Conservation (phyloP, 208 protist species). For the Histomonas meleagridis region DNA sequence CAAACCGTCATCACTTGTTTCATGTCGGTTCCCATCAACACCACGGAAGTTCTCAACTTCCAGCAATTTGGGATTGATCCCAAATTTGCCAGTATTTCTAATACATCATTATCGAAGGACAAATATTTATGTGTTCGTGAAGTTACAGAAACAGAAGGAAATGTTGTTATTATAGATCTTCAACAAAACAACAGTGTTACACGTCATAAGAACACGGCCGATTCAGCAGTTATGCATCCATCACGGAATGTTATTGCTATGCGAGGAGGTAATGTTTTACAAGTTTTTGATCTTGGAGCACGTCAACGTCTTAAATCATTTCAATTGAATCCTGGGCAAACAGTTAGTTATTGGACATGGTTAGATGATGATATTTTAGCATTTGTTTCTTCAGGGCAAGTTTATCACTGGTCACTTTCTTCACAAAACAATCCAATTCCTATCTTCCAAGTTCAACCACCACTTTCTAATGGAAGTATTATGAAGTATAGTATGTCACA, state of each 20-base stretch:
- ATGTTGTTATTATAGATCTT: background rate
- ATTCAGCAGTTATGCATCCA: slow-evolving; percentile 29
- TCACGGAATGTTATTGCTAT: slow-evolving; percentile 24
- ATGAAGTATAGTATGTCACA: slow-evolving; percentile 2
- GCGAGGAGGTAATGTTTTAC: background rate
- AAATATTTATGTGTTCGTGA: slow-evolving; percentile 30
- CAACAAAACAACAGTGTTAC: background rate
- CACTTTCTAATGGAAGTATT: background rate
- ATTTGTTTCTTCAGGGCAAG: background rate
- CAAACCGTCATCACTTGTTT: no score
- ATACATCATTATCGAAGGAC: background rate
- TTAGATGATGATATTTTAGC: background rate
- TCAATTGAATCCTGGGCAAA: background rate
- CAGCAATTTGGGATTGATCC: background rate
- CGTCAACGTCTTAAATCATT: background rate
- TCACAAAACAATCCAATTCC: background rate
- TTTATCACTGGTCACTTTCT: background rate
- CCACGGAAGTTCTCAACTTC: background rate
- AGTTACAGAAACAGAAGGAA: background rate
- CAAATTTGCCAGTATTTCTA: background rate
- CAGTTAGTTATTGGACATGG: slow-evolving; percentile 6
- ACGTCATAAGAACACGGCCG: background rate
- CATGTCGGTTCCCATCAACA: background rate
- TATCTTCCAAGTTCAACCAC: background rate
- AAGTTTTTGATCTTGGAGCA: slow-evolving; percentile 16